phyloP scores from a whole-genome alignment of 192 early-diverging fungal genomes.

The Funneliformis geosporum region DNA sequence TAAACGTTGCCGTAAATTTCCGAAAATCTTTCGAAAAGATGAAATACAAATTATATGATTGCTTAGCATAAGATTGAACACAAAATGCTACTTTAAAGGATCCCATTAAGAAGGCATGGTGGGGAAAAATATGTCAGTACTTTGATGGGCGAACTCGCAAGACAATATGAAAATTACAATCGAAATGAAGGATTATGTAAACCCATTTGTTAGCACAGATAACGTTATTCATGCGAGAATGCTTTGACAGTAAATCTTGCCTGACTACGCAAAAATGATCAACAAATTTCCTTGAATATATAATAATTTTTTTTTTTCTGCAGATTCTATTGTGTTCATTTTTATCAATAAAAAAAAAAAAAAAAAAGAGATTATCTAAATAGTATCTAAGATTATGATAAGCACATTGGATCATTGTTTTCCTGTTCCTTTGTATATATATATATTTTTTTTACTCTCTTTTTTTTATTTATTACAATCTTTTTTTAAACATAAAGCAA shows the following conservation, averaged over 20 bases:
- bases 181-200: neutral
- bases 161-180: neutral
- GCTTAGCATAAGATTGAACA: neutral
- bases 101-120: neutral
- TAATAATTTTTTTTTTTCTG: neutral
- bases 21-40: neutral
- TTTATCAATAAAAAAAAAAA: neutral
- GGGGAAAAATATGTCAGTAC: neutral
- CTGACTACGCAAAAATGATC: neutral
- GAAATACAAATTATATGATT: too few relatives aligned
- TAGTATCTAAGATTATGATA: neutral
- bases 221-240: neutral
- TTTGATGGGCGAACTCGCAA: neutral
- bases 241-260: conserved; percentile 1
- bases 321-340: neutral
- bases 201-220: neutral
- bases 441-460: too few relatives aligned
- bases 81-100: neutral
- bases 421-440: neutral
- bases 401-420: neutral
- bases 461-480: neutral
- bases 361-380: neutral
- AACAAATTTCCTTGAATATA: neutral
- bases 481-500: neutral
- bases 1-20: neutral